Conservation (phyloP, 2,329 filamentous ascomycete genomes). For the Dactylonectria estremocensis region DNA sequence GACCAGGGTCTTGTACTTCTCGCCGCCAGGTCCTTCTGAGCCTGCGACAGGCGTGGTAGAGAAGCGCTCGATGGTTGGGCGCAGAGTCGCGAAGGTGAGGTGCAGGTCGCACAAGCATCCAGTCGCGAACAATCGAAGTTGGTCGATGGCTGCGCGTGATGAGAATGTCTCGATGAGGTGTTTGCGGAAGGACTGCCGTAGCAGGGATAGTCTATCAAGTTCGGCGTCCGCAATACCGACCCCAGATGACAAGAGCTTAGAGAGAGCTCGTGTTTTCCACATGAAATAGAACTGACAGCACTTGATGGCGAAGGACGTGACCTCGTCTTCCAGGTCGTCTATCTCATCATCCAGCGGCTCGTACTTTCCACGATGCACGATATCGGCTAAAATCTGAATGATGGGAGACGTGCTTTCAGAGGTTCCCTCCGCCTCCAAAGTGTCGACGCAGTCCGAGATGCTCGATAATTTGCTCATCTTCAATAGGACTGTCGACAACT, state of each 20-base stretch:
- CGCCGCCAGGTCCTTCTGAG: conserved; percentile 41
- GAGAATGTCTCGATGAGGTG: conserved; percentile 79
- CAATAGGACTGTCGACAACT: conserved; percentile 80
- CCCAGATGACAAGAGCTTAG: conserved; percentile 68
- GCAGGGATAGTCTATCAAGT: conserved; percentile 71
- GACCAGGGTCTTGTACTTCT: conserved; percentile 65
- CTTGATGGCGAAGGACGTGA: conserved; percentile 83
- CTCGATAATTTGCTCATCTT: conserved; percentile 87
- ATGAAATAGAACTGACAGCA: conserved; percentile 91
- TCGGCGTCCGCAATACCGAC: conserved; percentile 70
- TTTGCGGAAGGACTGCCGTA: conserved; percentile 71
- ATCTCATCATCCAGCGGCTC: conserved; percentile 78
- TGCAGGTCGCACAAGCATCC: conserved; percentile 87
- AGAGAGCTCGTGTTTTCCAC: conserved; percentile 84
- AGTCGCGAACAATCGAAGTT: conserved; percentile 82
- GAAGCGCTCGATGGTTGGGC: conserved; percentile 65
- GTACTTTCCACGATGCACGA: conserved; percentile 82
- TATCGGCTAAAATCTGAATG: conserved; percentile 79
- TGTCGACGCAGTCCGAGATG: conserved; percentile 82
- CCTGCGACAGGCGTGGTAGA: conserved; percentile 46
- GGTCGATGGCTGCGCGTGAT: conserved; percentile 79
- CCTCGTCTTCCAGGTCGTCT: conserved; percentile 84
- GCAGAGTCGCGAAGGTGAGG: conserved; percentile 82
- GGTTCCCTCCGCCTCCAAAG: conserved; percentile 76
- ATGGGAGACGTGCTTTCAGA: conserved; percentile 65